Base-by-base conservation (phyloP, 306 rosid genomes). In the Pachyrhizus erosus region DNA sequence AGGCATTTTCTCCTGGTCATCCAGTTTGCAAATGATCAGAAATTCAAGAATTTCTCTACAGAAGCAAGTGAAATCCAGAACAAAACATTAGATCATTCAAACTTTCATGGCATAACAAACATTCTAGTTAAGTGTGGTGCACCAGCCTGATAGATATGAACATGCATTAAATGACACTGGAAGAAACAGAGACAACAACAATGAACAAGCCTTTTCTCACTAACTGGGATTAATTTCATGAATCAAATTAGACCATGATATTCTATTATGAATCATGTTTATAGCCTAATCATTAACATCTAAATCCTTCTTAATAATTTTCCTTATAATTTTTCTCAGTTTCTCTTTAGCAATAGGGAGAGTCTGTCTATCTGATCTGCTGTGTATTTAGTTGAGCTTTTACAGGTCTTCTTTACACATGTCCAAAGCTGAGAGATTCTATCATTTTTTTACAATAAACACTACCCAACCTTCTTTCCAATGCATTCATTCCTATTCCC, bases 11-110 rank as follows among this genome's bases (percentile, higher is more conserved):
- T 81, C 73, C 76, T 31, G 23, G 69, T 55, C 33, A 5, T 69
- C 39, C 23, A 76, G 55, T 58, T 9, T 54, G 45, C 5, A 60
- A 55, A 54, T 40, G 3, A n/a, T 78, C 61, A 78, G 20, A 51
- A 31, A 65, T 67, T 54, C 55, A 26, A 43, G 77, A 71, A 83
- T 70, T 61, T 77, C 60, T 20, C 26, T 12, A 21, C 61, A 48
- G 18, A 71, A 83, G 48, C 23, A 51, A 42, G 67, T 17, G 34
- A 67, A 43, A 57, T 54, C 46, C 77, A 73, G 79, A 73, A 73
- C 45, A 48, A 54, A 37, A 67, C 45, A 54, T 57, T 72, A 52
- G 52, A 65, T 10, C 43, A 73, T 69, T 73, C 31, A 52, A 49
- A 20, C 45, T 40, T 48, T 20, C 17, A 76, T 26, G 31, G 60